phyloP scores from a whole-genome alignment of 257 asterid species.

The Solanum sitiens region DNA sequence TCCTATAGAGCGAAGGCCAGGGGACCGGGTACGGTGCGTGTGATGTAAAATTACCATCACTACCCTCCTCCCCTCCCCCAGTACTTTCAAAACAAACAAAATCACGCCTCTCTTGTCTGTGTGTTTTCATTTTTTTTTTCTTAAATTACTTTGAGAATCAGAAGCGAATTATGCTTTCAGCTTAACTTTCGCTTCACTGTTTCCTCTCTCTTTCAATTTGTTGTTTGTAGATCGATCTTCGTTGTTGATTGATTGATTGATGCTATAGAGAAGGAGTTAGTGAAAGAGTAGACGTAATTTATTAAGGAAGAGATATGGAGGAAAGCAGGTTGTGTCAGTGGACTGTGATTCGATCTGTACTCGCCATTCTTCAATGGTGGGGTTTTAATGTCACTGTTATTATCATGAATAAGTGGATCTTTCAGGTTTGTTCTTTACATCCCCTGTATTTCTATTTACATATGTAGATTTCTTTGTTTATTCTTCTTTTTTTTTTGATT shows the following conservation, averaged over 20 bases:
- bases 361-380: conserved; percentile 43
- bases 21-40: neutral
- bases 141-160: neutral
- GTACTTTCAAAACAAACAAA: neutral
- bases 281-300: neutral
- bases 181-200: neutral
- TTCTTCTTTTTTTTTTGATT: neutral
- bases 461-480: neutral
- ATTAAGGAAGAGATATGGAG: conserved; percentile 11
- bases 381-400: conserved; percentile 39
- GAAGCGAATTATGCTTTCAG: neutral
- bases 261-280: neutral
- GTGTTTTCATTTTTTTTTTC: neutral
- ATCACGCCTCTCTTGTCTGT: neutral
- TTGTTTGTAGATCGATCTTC: neutral
- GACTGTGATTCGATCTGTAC: conserved; percentile 22
- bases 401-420: conserved; percentile 47
- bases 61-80: neutral
- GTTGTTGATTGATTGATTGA: neutral
- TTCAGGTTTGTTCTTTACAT: conserved; percentile 17
- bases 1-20: neutral
- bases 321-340: conserved; percentile 22
- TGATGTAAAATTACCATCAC: neutral
- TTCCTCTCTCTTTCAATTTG: neutral
- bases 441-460: neutral